These are phyloP conservation scores for Rhizopogon vulgaris DNA, from an alignment of 768 basidiomycete species.

Conservation along the genomic window DNA sequence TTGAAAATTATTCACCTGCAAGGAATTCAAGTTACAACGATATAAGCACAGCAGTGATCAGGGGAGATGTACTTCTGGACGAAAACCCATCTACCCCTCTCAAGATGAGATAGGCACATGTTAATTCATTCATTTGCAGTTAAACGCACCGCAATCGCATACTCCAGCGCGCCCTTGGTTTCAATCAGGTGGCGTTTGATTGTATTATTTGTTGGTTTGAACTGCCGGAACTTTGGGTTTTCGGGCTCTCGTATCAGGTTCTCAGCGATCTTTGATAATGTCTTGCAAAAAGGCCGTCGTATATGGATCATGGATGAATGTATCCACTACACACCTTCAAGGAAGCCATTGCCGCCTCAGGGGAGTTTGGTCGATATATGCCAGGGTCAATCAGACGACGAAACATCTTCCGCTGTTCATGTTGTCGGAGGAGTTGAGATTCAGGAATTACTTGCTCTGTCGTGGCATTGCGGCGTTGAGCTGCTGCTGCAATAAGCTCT, in stretches of 20 bases:
- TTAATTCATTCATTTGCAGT: not conserved
- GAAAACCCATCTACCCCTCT: constrained; percentile 64
- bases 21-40: not conserved
- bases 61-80: constrained; percentile 46
- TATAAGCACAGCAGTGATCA: not conserved
- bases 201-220: constrained; percentile 68
- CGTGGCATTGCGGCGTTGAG: constrained; percentile 16
- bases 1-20: constrained; percentile 64
- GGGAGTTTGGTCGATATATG: constrained; percentile 65
- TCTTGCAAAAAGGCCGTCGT: constrained; percentile 35
- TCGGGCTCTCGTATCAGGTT: constrained; percentile 71
- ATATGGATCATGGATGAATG: not conserved
- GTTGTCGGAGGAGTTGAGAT: constrained; percentile 34
- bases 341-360: constrained; percentile 51
- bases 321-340: constrained; percentile 45
- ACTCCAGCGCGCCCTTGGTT: constrained; percentile 69
- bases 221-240: constrained; percentile 64
- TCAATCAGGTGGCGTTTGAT: constrained; percentile 67
- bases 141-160: constrained; percentile 64
- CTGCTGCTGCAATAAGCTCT: constrained; percentile 23
- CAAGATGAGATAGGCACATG: constrained; percentile 7
- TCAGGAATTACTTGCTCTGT: not conserved
- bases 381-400: constrained; percentile 75
- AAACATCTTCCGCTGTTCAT: constrained; percentile 66
- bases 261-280: constrained; percentile 58